Base-by-base conservation (phyloP, 1,284 basidiomycete species). In the Ceratobasidium sp. region DNA sequence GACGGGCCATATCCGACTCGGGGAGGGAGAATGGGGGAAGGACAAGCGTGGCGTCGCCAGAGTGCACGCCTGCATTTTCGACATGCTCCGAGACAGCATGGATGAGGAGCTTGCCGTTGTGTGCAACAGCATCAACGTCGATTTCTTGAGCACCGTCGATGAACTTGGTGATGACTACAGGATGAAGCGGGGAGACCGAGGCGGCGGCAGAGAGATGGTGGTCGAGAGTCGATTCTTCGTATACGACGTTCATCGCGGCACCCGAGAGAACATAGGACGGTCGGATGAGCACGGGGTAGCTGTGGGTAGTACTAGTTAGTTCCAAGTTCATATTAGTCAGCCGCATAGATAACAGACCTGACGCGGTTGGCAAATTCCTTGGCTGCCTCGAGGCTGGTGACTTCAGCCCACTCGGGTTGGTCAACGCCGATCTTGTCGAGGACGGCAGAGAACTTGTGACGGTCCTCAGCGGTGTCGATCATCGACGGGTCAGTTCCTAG, bases 171-270 rank as follows among this genome's bases (percentile, higher is more conserved):
- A 99, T 92, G 81, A 99, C 97, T 81, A 98, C 97, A 1, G 98
- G 98, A 86, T 99, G 96, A 52, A 98, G 90, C 59, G 96, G 96
- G 11, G 98, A 99, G 78, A 99, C 97, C 77, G 94, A 91, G 59
- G 98, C 95, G 13, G 98, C 98, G 13, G 95, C 94, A 17, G 96
- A 96, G 61, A 99, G 90, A 82, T 96, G 96, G 86, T 98, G 92
- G 81, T 97, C 93, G 62, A 99, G 88, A 9, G 91, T 88, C 19
- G 92, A 89, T 84, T 97, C 96, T 84, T 98, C 95, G 85, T 94
- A 95, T 46, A 99, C 96, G 70, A 99, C 97, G 85, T 98, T 99
- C 98, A 99, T 99, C 22, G 98, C 98, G 49, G 98, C 97, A 78
- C 98, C 98, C 11, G 97, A 99, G 51, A 99, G 90, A 64, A 99